Base-by-base conservation (phyloP, 2,329 filamentous ascomycete genomes). In the Apiospora aurea region DNA sequence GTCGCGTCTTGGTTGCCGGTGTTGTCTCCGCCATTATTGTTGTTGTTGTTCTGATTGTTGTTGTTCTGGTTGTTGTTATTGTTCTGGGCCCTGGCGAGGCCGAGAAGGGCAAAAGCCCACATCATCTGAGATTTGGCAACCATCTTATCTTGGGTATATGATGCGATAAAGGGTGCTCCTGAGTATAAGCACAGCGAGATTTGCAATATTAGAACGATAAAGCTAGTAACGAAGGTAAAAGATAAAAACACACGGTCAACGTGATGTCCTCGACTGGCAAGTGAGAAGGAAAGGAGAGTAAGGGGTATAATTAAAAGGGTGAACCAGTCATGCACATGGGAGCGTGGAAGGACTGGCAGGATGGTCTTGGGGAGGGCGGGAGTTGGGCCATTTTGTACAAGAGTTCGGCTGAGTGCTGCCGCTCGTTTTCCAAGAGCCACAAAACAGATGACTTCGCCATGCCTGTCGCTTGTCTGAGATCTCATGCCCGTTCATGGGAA, bases 1-100 rank as follows among this genome's bases (percentile, higher is more conserved):
- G 57, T 41, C 24, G 49, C 69, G 18, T 44, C 69, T 16, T 72
- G 71, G 53, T 75, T 71, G 57, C 75, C 76, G 49, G 73, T 77
- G 67, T 75, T 74, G 51, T 71, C 73, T 57, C 70, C 74, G 43
- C 73, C 74, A 68, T 75, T 76, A 44, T 70, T 71, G 13, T 77
- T 74, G 67, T 77, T 57, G 47, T 76, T 75, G 29, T 73, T 72
- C 44, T 72, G 71, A 29, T 8, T 10, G 47, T 38, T 41, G 21
- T 18, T 34, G 24, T 51, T 49, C 10, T 51, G 10, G 16, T 16
- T 5, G 13, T 14, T 16, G 21, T 26, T 26, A 61, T 71, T 71
- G 24, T 71, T 67, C 64, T 69, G 70, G 26, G 70, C 70, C 21
- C 38, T 11, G 10, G 70, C 38, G 38, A 68, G 46, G 26, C 70